A percentile compares a stretch with the other conserved stretches of the same genome.
Evolutionary conservation across 352 stramenopile species (phyloP).

Genomic region (Phytophthora meadii): DNA sequence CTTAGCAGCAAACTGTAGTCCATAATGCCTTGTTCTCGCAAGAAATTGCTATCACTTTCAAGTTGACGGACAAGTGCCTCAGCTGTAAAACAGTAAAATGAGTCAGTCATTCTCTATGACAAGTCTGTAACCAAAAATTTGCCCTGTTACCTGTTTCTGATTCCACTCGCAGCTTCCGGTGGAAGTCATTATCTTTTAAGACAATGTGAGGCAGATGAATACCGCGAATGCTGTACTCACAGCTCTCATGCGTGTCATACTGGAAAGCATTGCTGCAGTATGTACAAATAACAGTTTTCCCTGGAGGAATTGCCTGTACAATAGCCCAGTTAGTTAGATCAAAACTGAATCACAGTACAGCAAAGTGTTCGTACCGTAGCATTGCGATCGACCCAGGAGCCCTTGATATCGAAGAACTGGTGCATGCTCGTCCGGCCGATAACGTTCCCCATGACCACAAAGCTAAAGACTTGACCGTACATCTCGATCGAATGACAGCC

Average conservation of each 20-base stretch:
- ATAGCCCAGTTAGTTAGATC: slow-evolving; percentile 5
- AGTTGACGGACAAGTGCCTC: slow-evolving; percentile 71
- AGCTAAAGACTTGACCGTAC: slow-evolving; percentile 89
- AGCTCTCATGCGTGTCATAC: slow-evolving; percentile 73
- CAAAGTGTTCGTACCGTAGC: slow-evolving; percentile 51
- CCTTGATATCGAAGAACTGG: slow-evolving; percentile 93
- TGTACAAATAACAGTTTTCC: slow-evolving; percentile 86
- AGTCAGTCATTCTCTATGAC: slow-evolving; percentile 10
- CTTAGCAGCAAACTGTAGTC: slow-evolving; percentile 90
- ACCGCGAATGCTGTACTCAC: slow-evolving; percentile 81
- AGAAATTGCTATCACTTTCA: slow-evolving; percentile 74
- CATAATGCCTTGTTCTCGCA: slow-evolving; percentile 86
- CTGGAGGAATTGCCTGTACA: slow-evolving; percentile 67
- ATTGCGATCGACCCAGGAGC: slow-evolving; percentile 89
- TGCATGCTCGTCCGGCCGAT: slow-evolving; percentile 87
- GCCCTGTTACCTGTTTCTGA: slow-evolving; percentile 49
- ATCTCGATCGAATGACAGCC: slow-evolving; percentile 91
- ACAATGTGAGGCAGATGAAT: slow-evolving; percentile 81
- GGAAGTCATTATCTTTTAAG: slow-evolving; percentile 90
- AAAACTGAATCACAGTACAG: slow-evolving; percentile 1
- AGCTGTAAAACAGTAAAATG: slow-evolving; percentile 29
- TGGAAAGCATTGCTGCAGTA: slow-evolving; percentile 87
- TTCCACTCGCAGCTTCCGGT: slow-evolving; percentile 79
- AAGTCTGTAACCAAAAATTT: not conserved
- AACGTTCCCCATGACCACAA: slow-evolving; percentile 93